These are phyloP conservation scores for Ophiorrhiza pumila DNA, from an alignment of 257 asterid genomes.

Conservation along the genomic window DNA sequence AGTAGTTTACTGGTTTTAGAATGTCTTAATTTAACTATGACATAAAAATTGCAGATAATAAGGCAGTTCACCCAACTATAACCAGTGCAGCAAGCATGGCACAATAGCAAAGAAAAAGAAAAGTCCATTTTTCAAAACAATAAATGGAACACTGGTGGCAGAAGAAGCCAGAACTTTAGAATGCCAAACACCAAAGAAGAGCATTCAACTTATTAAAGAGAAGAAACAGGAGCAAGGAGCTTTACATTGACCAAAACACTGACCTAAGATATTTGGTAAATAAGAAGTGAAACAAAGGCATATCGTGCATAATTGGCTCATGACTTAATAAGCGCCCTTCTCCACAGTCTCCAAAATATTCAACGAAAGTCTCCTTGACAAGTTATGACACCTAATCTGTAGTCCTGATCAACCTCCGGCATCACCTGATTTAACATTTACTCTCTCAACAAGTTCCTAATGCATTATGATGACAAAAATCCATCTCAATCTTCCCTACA, in stretches of 20 bases:
- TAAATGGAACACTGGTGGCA: background rate
- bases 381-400: background rate
- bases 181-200: background rate
- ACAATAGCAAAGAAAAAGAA: background rate
- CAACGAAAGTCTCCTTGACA: background rate
- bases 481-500: background rate
- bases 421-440: background rate
- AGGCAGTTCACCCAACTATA: background rate
- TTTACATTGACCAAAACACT: background rate
- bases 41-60: background rate
- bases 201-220: background rate
- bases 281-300: background rate
- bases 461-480: background rate
- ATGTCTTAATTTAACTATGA: background rate
- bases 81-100: background rate
- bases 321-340: constrained; percentile 11
- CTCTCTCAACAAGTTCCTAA: background rate
- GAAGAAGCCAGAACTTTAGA: background rate
- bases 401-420: constrained; percentile 1
- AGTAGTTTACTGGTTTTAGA: background rate
- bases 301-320: background rate
- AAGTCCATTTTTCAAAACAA: background rate
- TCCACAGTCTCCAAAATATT: background rate
- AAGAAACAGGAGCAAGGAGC: background rate
- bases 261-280: background rate